phyloP scores from a whole-genome alignment of 2,329 filamentous ascomycete species.

The Fusarium sp. region DNA sequence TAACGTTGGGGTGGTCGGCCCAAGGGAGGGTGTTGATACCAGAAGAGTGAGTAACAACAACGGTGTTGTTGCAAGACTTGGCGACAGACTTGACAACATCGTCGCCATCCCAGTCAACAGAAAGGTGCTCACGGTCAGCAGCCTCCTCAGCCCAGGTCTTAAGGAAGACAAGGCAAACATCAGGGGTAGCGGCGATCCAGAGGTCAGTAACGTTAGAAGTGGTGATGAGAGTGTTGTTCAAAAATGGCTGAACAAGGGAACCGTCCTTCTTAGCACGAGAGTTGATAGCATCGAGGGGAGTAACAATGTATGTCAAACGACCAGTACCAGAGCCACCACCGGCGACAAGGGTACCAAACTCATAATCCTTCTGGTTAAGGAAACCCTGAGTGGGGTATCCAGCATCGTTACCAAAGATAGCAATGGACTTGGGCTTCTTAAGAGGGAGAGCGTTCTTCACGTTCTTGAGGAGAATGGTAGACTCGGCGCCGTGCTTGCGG shows the following conservation, averaged over 20 bases:
- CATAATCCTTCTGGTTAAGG: conserved; percentile 73
- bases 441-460: conserved; percentile 70
- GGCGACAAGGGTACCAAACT: conserved; percentile 69
- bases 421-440: conserved; percentile 68
- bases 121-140: conserved; percentile 67
- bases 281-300: conserved; percentile 57
- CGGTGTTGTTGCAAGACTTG: conserved; percentile 71
- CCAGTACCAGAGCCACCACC: conserved; percentile 67
- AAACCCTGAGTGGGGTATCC: conserved; percentile 72
- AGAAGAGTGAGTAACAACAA: conserved; percentile 78
- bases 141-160: conserved; percentile 76
- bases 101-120: conserved; percentile 71
- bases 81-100: conserved; percentile 73
- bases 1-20: conserved; percentile 75
- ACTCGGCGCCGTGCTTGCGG: conserved; percentile 66
- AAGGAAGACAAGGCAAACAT: conserved; percentile 75
- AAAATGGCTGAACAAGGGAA: conserved; percentile 61
- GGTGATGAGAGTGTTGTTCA: conserved; percentile 61
- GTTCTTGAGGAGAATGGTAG: conserved; percentile 82
- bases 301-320: conserved; percentile 55
- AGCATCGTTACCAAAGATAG: conserved; percentile 66
- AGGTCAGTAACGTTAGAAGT: conserved; percentile 59
- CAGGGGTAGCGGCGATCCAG: conserved; percentile 64
- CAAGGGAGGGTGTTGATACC: conserved; percentile 76
- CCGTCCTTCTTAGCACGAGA: conserved; percentile 62